Evolutionary conservation across 495 filamentous ascomycete species (phyloP), one percentile per base, ranked within the genome.

Genomic region (Penicillium macrosclerotiorum): DNA sequence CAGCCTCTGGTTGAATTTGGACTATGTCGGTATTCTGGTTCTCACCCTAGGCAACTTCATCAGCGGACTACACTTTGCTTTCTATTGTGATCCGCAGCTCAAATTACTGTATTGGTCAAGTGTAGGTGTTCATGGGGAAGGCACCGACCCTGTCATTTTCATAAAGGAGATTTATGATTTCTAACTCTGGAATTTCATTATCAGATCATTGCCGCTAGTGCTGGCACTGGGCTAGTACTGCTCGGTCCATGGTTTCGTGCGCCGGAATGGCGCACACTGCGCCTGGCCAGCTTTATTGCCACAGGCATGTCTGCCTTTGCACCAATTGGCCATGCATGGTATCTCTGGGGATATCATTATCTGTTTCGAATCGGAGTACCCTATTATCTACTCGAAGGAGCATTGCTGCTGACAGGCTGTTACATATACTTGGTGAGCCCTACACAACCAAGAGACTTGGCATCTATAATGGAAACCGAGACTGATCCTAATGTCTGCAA

Each of bases 231-330:
- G 53, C 47, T 65, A 63, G 12, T 45, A 3, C 46, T 57, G 13
- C 46, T 60, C 5, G 44, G 34, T 12, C 57, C 50, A 2, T 37
- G 47, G 5, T 61, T 55, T 33, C 38, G 39, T 9, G 39, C 35
- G 27, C 37, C 43, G 5, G 33, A 51, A 37, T 53, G 46, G 45
- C 42, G 59, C 2, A 3, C 52, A 54, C 1, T 65, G 63, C 43
- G 69, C 63, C 33, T 61, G 63, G 66, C 14, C 62, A 65, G 67
- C 8, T 76, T 77, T 36, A 60, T 80, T 14, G 51, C 55, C 8
- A 77, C 73, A 1, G 75, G 68, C 0, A 37, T 77, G 14, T 76
- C 71, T 8, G 74, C 69, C 0, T 63, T 78, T 24, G 67, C 67
- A 17, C 75, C 75, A 0, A 68, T 78, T 7, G 52, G 65, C 7